Percentiles rank a stretch among this genome's conserved stretches.
Evolutionary conservation across 345 rosid species (phyloP).

Genomic region (Euphorbia tirucalli): DNA sequence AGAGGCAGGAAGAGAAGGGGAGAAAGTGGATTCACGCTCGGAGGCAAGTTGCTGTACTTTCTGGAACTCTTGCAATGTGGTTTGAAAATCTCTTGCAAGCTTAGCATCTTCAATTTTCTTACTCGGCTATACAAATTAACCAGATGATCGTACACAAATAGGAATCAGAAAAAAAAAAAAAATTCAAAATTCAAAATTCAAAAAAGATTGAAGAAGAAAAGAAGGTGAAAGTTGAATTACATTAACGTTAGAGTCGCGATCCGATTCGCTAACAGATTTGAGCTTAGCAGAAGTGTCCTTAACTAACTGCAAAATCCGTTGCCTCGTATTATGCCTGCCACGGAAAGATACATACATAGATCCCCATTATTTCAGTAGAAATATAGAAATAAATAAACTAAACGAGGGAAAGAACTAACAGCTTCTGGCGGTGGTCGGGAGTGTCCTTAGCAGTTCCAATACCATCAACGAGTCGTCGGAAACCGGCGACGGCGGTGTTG

Average conservation of each 20-base stretch:
- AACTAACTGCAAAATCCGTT: constrained; percentile 56
- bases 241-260: constrained; percentile 37
- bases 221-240: constrained; percentile 20
- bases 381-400: background rate
- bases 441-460: constrained; percentile 67
- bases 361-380: background rate
- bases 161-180: background rate
- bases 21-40: constrained; percentile 58
- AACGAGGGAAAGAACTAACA: constrained; percentile 23
- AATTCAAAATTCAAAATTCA: background rate
- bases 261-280: constrained; percentile 53
- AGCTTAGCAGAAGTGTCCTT: constrained; percentile 66
- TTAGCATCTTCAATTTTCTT: constrained; percentile 69
- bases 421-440: constrained; percentile 55
- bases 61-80: constrained; percentile 57
- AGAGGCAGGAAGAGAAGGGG: constrained; percentile 48
- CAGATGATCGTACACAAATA: background rate
- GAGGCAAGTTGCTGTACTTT: constrained; percentile 66
- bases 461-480: constrained; percentile 60
- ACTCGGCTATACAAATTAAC: constrained; percentile 33
- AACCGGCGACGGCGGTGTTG: constrained; percentile 61
- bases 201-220: background rate
- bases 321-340: constrained; percentile 56
- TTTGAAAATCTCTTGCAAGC: constrained; percentile 67
- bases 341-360: background rate